Evolutionary conservation across 1,284 basidiomycete species (phyloP).

Genomic region (Boletus mariae): DNA sequence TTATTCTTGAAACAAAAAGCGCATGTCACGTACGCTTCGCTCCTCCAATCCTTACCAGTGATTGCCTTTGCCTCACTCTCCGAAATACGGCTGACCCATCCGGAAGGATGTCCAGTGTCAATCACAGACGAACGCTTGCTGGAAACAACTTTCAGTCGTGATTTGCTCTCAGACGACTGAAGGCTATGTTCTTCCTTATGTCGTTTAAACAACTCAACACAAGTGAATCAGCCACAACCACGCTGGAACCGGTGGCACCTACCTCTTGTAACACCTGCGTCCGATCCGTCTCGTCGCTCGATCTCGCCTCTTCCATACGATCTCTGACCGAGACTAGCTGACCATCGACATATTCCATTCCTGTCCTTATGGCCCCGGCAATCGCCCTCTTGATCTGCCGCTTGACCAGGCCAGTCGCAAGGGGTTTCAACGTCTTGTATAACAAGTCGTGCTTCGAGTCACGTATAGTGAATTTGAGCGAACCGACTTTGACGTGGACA

Average conservation of each 20-base stretch:
- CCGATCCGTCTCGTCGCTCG: constrained; percentile 46
- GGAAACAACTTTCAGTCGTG: constrained; percentile 70
- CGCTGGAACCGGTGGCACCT: constrained; percentile 4
- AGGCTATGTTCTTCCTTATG: constrained; percentile 50
- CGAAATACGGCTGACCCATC: constrained; percentile 65
- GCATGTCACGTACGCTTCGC: constrained; percentile 49
- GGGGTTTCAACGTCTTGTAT: constrained; percentile 78
- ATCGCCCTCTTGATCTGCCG: constrained; percentile 86
- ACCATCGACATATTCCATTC: constrained; percentile 82
- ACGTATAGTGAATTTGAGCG: constrained; percentile 87
- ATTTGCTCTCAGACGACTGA: constrained; percentile 43
- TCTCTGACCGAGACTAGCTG: constrained; percentile 82
- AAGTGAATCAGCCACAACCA: neutral
- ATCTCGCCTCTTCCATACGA: constrained; percentile 68
- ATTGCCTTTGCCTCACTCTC: constrained; percentile 54
- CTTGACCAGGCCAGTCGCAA: constrained; percentile 84
- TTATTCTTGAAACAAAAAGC: neutral
- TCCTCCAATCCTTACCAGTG: constrained; percentile 60
- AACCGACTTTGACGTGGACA: constrained; percentile 78
- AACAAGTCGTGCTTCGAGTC: constrained; percentile 90
- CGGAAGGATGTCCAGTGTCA: constrained; percentile 62
- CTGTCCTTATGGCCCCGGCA: constrained; percentile 71
- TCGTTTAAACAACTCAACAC: constrained; percentile 51
- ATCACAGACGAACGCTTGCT: constrained; percentile 64
- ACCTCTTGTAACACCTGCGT: constrained; percentile 69